Evolutionary conservation across 345 rosid genomes (phyloP).

Genomic region (Bruguiera sexangula): DNA sequence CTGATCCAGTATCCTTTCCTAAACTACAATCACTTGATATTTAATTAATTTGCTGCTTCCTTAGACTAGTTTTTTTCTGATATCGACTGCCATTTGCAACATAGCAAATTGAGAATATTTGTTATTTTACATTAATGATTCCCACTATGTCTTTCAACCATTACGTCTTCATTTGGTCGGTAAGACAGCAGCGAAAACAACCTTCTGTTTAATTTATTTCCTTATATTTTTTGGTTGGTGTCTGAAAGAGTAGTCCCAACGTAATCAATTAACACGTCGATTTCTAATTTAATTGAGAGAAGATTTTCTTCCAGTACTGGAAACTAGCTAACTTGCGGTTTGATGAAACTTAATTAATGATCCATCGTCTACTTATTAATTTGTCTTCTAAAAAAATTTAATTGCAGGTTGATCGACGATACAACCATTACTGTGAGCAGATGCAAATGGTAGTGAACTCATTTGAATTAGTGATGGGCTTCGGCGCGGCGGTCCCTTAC

Average conservation of each 20-base stretch:
- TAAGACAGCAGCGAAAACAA: not conserved
- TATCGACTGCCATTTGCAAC: no score
- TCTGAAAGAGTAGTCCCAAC: not conserved
- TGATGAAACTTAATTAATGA: not conserved
- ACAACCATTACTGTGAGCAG: slow-evolving; percentile 89
- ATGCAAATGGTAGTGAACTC: slow-evolving; percentile 98
- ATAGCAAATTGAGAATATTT: not conserved
- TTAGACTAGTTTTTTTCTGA: not conserved
- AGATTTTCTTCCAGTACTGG: no score
- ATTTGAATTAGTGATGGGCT: slow-evolving; percentile 90
- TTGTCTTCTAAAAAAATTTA: not conserved
- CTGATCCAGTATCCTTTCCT: slow-evolving; percentile 1
- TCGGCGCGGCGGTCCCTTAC: slow-evolving; percentile 83
- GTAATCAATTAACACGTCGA: no score
- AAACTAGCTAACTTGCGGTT: not conserved
- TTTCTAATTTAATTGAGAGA: no score
- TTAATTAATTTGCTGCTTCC: not conserved
- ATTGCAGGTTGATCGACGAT: slow-evolving; percentile 87
- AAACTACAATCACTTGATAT: not conserved
- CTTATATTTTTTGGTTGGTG: not conserved
- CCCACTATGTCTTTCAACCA: not conserved
- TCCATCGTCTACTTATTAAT: slow-evolving; percentile 13
- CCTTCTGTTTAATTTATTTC: not conserved
- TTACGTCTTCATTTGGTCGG: not conserved
- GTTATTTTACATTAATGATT: not conserved